Base-by-base conservation (phyloP, 2,329 filamentous ascomycete species). In the Cladobotryum protrusum region DNA sequence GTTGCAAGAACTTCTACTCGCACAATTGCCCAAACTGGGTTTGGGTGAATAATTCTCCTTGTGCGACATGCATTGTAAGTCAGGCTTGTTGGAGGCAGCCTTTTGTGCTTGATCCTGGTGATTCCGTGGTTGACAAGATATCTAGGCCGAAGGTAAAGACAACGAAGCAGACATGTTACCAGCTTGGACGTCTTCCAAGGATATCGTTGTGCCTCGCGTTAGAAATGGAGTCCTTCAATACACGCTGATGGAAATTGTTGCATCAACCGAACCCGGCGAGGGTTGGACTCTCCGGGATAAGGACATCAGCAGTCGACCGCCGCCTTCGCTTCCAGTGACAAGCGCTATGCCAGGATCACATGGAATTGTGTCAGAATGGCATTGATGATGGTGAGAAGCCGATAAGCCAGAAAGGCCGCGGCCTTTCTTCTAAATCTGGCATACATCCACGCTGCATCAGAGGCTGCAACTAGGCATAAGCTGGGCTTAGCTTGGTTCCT, bases 1-100 rank as follows among this genome's bases (percentile, higher is more conserved):
- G 73, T 39, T 79, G 76, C 71, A 79, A 77, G 63, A 75, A 78
- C 66, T 78, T 75, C 56, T 71, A 71, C 50, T 70, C 72, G 29
- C 68, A 76, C 58, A 72, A 77, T 54, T 78, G 76, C 56, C 69
- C 66, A 5, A 74, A 79, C 56, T 79, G 76, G 76, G 76, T 79
- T 11, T 78, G 74, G 63, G 70, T 78, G 15, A 74, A 77, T 48
- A 72, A 75, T 48, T 67, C 72, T 34, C 66, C 74, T 11, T 79
- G 76, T 60, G 66, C 74, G 47, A 66, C 63, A 54, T 79, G 76
- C 60, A 65, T 75, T 54, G 76, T 78, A 65, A 65, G 74, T 65
- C 35, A 41, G 14, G 20, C 14, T 9, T 13, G 42, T 33, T 32
- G 8, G 13, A 17, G 5, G 39, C n/a, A 14, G 12, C 17, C 14